Base-by-base conservation (phyloP, 2,329 filamentous ascomycete species). In the Fusarium citri region DNA sequence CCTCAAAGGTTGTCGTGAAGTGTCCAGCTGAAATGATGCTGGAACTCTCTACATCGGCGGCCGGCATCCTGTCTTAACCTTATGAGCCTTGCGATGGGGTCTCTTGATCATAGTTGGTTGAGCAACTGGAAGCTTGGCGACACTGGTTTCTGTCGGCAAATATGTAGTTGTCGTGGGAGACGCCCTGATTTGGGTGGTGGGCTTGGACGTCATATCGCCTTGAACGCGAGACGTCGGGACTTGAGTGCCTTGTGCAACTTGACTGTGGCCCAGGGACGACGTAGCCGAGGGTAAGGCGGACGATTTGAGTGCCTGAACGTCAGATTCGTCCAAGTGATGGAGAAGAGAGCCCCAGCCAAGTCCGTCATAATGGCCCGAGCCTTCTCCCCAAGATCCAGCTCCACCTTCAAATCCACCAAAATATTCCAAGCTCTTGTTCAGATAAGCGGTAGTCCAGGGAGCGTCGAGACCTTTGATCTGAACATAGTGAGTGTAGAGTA, bases 401-500 rank as follows among this genome's bases (percentile, higher is more conserved):
- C 58, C 58, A 8, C 58, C 55, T 12, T 61, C 58, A 2, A 42
- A 48, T 3, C 55, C 55, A 1, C 26, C 28, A 2, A 48, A 42
- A 1, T 14, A 34, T 3, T 47, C 26, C 22, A 60, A 23, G 3
- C 14, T 31, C 0, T 60, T 31, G 23, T 72, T 67, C 2, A 67
- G 46, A 15, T 72, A 72, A 0, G 53, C 58, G 0, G 46, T 64
- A 3, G 68, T 72, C 69, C 69, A 72, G 5, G 65, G 58, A 1
- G 69, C 68, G 1, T 69, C 54, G 0, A 67, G 23, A 1, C 68
- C 62, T 25, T 72, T 72, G 16, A 72, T 45, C 0, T 61, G 54
- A 2, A 67, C 62, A 15, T 72, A 72, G 20, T 72, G 69, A 4
- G 25, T 49, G 11, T 72, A 42, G 2, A 72, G 55, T 1, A 72